Percentiles rank a stretch among this genome's conserved stretches.
Conservation (phyloP, 2,329 filamentous ascomycete species). For the Hypoxylon sp. region DNA sequence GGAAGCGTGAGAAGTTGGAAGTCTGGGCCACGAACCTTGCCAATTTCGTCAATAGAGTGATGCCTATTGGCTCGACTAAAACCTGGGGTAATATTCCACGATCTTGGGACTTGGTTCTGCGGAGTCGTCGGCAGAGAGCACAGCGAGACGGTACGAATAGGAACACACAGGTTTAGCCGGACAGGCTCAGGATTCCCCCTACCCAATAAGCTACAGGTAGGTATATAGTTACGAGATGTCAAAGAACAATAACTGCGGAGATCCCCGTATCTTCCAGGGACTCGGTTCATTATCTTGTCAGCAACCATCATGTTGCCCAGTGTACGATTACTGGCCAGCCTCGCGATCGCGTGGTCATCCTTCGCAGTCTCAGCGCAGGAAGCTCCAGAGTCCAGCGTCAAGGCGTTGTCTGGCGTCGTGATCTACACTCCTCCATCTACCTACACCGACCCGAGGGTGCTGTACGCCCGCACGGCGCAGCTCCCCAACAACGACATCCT, state of each 20-base stretch:
- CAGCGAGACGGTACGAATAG: slow-evolving; percentile 16
- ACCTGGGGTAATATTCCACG: slow-evolving; percentile 28
- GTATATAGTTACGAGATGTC: slow-evolving; percentile 20
- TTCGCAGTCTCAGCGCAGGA: neutral
- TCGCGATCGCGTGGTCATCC: slow-evolving; percentile 17
- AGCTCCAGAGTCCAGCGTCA: slow-evolving; percentile 8
- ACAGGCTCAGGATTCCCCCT: slow-evolving; percentile 8
- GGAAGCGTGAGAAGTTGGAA: slow-evolving; percentile 24
- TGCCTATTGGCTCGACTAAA: slow-evolving; percentile 33
- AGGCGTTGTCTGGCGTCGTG: slow-evolving; percentile 26
- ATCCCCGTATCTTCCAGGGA: slow-evolving; percentile 1
- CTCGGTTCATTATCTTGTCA: neutral
- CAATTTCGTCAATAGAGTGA: slow-evolving; percentile 7
- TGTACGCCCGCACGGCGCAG: slow-evolving; percentile 56
- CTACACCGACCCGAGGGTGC: slow-evolving; percentile 53
- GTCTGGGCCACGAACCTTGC: slow-evolving; percentile 18
- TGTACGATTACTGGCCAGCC: slow-evolving; percentile 15
- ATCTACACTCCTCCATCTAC: slow-evolving; percentile 54
- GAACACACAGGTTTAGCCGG: slow-evolving; percentile 15
- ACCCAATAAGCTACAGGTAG: slow-evolving; percentile 13
- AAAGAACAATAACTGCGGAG: neutral
- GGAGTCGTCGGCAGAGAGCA: slow-evolving; percentile 29
- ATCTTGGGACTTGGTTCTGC: slow-evolving; percentile 24
- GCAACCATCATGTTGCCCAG: slow-evolving; percentile 17
- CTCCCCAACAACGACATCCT: slow-evolving; percentile 57